A percentile compares a stretch with the other conserved stretches of the same genome.
These are phyloP conservation scores for Jatropha curcas DNA, from an alignment of 345 rosid species.

Conservation along the genomic window DNA sequence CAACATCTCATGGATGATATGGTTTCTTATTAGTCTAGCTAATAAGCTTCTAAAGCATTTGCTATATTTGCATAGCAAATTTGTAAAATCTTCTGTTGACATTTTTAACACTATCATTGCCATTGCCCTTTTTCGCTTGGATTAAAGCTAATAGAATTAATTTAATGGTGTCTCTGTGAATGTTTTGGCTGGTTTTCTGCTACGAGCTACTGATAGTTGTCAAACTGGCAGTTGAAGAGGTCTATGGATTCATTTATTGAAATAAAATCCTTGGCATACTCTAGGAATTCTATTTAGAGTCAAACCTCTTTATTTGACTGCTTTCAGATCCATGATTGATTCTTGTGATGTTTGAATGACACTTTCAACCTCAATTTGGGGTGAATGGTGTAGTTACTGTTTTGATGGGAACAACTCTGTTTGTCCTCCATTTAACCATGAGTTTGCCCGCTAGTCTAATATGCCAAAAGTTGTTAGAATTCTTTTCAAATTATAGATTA, in stretches of 20 bases:
- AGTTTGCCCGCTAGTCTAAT: background rate
- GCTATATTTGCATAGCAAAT: background rate
- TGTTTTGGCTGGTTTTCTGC: background rate
- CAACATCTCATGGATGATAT: too few relatives aligned
- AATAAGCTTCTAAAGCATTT: background rate
- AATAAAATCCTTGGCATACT: background rate
- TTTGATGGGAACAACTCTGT: background rate
- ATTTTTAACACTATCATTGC: background rate
- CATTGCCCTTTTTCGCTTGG: background rate
- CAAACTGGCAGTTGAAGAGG: background rate
- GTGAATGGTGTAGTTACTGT: background rate
- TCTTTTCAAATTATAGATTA: background rate
- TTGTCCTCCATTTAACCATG: background rate
- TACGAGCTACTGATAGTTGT: background rate
- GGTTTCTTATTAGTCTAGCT: too few relatives aligned
- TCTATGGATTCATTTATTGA: background rate
- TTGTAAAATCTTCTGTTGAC: background rate
- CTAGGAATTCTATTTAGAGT: background rate
- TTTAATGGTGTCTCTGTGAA: background rate
- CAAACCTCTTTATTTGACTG: background rate
- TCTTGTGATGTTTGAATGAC: background rate
- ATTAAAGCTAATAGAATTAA: background rate
- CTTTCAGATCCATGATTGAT: background rate
- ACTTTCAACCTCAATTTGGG: constrained; percentile 1
- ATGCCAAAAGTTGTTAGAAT: too few relatives aligned